Evolutionary conservation across 352 stramenopile species (phyloP), one percentile per base, ranked within the genome.

Genomic region (Phytophthora kernoviae): DNA sequence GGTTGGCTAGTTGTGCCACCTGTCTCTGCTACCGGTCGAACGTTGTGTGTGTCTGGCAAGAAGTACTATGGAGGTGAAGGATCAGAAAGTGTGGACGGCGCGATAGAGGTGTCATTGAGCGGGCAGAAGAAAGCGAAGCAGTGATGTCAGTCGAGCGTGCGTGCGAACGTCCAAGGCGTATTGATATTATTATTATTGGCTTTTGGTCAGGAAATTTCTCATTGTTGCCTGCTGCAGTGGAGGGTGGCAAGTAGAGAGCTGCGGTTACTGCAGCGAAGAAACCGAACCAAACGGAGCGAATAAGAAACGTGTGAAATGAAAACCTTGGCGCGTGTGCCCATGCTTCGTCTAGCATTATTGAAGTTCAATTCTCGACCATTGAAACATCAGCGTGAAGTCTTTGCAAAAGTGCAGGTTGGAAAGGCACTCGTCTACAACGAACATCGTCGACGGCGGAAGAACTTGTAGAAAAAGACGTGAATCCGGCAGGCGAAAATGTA

Each of bases 121-220:
- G 12, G 56, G 54, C 64, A 60, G 40, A 64, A 46, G 34, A 65
- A 68, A 60, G 58, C 24, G 36, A 58, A 63, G 37, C 39, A 41
- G 33, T 37, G 33, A 36, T 27, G 41, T 58, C 39, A 49, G 57
- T 68, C 22, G 51, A 63, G 58, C 27, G 27, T 15, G 41, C 20
- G 18, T 12, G 39, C 39, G 41, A 64, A 64, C 36, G 58, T 58
- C 40, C 46, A 60, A 68, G 58, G 46, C 63, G 52, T 64, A 53
- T 73, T 58, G 65, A 33, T 69, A 73, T 66, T 62, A 73, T 68
- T 65, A 73, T 73, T 65, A 73, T 70, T 69, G 54, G 54, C 21
- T 42, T 65, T 60, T 63, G 51, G 40, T 71, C 32, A 62, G 62
- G 22, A 39, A 24, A 40, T 20, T 42, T 20, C 15, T 56, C 26